phyloP scores from a whole-genome alignment of 73 alveolate species.

The Durusdinium trenchii region DNA sequence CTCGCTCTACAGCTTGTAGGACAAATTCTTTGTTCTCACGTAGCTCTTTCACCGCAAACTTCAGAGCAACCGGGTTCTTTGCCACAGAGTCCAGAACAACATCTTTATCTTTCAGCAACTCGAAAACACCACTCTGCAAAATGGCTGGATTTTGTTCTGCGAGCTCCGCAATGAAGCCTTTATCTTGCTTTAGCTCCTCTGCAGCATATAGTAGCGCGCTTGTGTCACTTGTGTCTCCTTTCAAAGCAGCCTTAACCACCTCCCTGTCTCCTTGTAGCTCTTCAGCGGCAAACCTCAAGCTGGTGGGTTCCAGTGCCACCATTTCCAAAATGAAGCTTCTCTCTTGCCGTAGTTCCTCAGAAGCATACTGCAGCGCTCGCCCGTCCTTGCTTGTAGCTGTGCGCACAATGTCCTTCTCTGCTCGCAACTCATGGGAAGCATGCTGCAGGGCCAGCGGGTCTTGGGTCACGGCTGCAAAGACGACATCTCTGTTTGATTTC shows the following conservation, averaged over 20 bases:
- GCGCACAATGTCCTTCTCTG: not conserved
- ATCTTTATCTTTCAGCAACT: too few relatives aligned
- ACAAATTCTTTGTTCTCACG: not conserved
- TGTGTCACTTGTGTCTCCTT: too few relatives aligned
- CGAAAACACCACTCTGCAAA: too few relatives aligned
- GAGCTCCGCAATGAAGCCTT: too few relatives aligned
- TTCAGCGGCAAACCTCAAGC: conserved; percentile 25
- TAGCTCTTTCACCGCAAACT: not conserved
- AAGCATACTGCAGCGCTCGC: conserved; percentile 1
- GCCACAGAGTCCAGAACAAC: not conserved
- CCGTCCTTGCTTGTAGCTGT: not conserved
- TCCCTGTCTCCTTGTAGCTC: conserved; percentile 24
- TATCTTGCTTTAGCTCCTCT: too few relatives aligned
- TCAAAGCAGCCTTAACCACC: conserved; percentile 55
- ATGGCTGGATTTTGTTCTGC: too few relatives aligned
- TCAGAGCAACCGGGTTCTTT: not conserved
- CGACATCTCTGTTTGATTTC: conserved; percentile 23
- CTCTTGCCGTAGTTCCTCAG: not conserved
- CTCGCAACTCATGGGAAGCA: conserved; percentile 1
- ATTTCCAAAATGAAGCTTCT: not conserved
- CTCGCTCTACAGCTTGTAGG: too few relatives aligned
- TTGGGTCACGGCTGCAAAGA: conserved; percentile 46
- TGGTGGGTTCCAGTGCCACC: too few relatives aligned
- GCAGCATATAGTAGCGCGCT: too few relatives aligned
- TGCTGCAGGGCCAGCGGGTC: conserved; percentile 57